These are phyloP conservation scores for Jacaranda copaia DNA, from an alignment of 257 asterid genomes.

Conservation along the genomic window DNA sequence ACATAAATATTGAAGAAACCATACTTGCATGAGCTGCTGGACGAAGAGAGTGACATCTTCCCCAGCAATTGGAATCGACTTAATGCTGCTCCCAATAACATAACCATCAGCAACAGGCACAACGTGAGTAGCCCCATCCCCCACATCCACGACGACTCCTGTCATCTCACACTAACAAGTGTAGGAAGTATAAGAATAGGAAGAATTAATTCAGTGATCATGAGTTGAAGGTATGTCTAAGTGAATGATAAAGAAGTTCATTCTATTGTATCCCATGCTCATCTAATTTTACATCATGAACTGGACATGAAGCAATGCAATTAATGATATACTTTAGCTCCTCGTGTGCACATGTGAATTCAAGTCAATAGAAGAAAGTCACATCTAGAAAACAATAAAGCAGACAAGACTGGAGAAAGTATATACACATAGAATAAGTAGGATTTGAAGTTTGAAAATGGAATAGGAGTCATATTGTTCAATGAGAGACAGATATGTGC, in stretches of 20 bases:
- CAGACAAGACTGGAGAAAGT: constrained; percentile 18
- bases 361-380: constrained; percentile 19
- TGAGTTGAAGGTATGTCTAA: constrained; percentile 10
- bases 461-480: constrained; percentile 18
- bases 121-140: constrained; percentile 98
- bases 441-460: not conserved
- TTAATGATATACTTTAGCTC: constrained; percentile 11
- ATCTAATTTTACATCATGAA: constrained; percentile 15
- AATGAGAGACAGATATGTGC: not conserved
- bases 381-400: constrained; percentile 14
- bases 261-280: constrained; percentile 10
- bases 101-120: constrained; percentile 99
- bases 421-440: not conserved
- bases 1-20: constrained; percentile 33
- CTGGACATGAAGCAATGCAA: not conserved
- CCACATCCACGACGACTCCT: constrained; percentile 93
- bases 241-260: constrained; percentile 17
- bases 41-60: constrained; percentile 84
- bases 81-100: constrained; percentile 96
- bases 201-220: constrained; percentile 33
- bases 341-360: constrained; percentile 3
- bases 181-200: constrained; percentile 41
- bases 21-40: constrained; percentile 93
- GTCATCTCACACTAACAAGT: constrained; percentile 96
- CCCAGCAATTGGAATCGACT: constrained; percentile 88